Evolutionary conservation across 345 rosid species (phyloP).

Genomic region (Dovyalis caffra): DNA sequence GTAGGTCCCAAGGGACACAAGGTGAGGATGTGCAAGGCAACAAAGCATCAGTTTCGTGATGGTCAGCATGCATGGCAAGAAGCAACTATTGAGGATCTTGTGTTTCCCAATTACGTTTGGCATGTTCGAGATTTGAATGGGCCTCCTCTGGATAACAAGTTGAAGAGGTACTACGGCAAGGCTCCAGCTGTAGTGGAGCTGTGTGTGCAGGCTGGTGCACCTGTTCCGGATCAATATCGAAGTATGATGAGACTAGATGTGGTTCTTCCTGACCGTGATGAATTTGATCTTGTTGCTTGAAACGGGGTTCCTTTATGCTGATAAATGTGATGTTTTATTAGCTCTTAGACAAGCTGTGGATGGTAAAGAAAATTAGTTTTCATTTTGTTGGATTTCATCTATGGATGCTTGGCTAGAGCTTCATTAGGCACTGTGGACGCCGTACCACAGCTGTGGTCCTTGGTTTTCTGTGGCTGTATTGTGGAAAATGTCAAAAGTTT

Average conservation of each 20-base stretch:
- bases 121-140: constrained; percentile 56
- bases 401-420: not conserved
- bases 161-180: constrained; percentile 78
- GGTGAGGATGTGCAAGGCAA: constrained; percentile 80
- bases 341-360: not conserved
- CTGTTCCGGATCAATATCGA: constrained; percentile 57
- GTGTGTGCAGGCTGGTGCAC: constrained; percentile 72
- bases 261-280: constrained; percentile 70
- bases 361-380: not conserved
- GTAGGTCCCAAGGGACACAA: constrained; percentile 93
- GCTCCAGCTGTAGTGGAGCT: constrained; percentile 86
- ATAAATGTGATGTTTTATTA: too few species aligned
- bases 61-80: constrained; percentile 95
- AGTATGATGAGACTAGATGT: constrained; percentile 94
- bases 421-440: too few species aligned
- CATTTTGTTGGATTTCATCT: not conserved
- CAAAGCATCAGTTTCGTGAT: constrained; percentile 72
- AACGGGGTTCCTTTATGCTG: not conserved
- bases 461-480: too few species aligned
- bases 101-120: constrained; percentile 84
- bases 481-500: too few species aligned
- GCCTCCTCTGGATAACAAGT: constrained; percentile 54
- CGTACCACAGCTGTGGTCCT: too few species aligned
- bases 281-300: constrained; percentile 53
- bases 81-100: constrained; percentile 68